These are phyloP conservation scores for Elaeis oleifera DNA, from an alignment of 202 grass and related monocot species.

Conservation along the genomic window DNA sequence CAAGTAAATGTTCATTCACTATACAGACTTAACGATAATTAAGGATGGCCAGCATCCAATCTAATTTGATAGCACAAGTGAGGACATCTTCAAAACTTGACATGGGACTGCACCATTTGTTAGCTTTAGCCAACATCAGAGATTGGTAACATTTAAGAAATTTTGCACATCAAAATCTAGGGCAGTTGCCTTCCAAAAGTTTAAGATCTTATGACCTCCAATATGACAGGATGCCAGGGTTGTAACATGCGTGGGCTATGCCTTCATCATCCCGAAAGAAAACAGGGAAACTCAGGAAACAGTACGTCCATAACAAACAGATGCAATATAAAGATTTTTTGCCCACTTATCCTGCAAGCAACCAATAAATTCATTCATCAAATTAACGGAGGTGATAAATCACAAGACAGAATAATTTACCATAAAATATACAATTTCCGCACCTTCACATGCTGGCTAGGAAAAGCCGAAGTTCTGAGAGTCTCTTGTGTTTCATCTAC, in stretches of 20 bases:
- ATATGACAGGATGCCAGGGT: slow-evolving; percentile 8
- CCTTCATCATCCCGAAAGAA: slow-evolving; percentile 6
- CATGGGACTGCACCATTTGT: slow-evolving; percentile 11
- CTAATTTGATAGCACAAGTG: slow-evolving; percentile 8
- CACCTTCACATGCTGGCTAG: slow-evolving; percentile 25
- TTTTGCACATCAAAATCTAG: too few relatives aligned
- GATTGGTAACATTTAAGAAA: too few relatives aligned
- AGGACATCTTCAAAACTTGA: slow-evolving; percentile 24
- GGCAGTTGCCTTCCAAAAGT: too few relatives aligned
- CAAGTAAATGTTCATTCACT: slow-evolving; percentile 31
- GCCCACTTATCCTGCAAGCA: slow-evolving; percentile 16
- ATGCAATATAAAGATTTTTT: slow-evolving; percentile 1
- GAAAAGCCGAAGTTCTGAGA: slow-evolving; percentile 50
- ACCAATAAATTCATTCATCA: neutral
- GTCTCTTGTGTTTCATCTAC: slow-evolving; percentile 44
- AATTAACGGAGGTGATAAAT: neutral
- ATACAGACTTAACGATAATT: slow-evolving; percentile 48
- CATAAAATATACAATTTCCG: neutral
- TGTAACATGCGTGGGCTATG: neutral
- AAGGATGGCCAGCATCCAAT: slow-evolving; percentile 4
- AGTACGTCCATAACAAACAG: slow-evolving; percentile 2
- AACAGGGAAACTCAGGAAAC: slow-evolving; percentile 16
- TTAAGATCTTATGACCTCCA: neutral
- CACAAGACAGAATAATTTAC: neutral
- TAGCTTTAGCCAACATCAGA: slow-evolving; percentile 3